phyloP scores from a whole-genome alignment of 805 yeast species.

The Starmera quercuum region DNA sequence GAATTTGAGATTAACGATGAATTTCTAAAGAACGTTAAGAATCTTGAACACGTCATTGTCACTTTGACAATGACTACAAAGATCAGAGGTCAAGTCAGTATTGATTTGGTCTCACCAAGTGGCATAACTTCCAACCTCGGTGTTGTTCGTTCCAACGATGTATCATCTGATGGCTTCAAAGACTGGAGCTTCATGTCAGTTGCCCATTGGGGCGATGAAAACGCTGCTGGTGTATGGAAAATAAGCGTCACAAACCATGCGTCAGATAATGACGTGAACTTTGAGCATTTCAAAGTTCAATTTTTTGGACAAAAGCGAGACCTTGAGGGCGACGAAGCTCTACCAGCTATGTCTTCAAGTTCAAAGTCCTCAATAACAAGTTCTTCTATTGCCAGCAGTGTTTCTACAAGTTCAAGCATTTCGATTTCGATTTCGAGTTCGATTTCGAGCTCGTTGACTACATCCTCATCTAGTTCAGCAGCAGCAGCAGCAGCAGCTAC shows the following conservation, averaged over 20 bases:
- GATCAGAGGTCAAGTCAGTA: constrained; percentile 62
- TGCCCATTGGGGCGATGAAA: constrained; percentile 97
- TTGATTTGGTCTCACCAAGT: constrained; percentile 63
- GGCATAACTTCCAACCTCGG: constrained; percentile 75
- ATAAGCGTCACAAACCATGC: constrained; percentile 48
- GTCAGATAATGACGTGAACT: constrained; percentile 28
- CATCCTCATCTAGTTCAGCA: background rate
- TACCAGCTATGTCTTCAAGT: background rate
- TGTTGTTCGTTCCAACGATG: constrained; percentile 54
- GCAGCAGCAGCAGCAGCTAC: constrained; percentile 4
- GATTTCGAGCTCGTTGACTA: background rate
- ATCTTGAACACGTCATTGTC: constrained; percentile 81
- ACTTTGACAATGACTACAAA: constrained; percentile 61
- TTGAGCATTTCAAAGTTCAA: constrained; percentile 68
- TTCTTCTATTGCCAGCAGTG: background rate
- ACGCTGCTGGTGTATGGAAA: constrained; percentile 77
- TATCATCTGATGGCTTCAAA: constrained; percentile 46
- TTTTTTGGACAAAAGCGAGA: constrained; percentile 69
- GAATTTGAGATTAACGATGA: constrained; percentile 38
- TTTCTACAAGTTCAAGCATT: background rate
- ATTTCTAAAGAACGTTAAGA: constrained; percentile 53
- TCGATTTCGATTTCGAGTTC: background rate
- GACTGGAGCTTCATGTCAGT: constrained; percentile 95
- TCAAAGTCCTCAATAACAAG: background rate
- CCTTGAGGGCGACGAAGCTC: constrained; percentile 26